Conservation (phyloP, 2,329 filamentous ascomycete genomes). For the Microdochium trichocladiopsis region DNA sequence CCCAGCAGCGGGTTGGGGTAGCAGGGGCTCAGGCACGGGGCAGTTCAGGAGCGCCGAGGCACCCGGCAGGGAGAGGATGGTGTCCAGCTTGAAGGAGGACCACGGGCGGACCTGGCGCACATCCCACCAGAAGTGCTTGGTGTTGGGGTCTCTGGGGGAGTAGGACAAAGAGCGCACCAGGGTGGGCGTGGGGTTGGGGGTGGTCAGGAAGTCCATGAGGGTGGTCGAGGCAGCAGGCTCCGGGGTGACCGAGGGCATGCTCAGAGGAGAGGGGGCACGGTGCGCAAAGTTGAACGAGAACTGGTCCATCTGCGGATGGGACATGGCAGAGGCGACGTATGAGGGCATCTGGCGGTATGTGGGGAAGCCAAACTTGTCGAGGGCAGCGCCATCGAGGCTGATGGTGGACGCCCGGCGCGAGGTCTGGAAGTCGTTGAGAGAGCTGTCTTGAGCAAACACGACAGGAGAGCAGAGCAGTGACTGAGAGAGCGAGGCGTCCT, state of each 20-base stretch:
- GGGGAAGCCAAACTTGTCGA: constrained; percentile 73
- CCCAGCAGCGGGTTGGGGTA: constrained; percentile 50
- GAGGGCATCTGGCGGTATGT: constrained; percentile 71
- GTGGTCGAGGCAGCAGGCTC: constrained; percentile 55
- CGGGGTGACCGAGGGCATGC: constrained; percentile 29
- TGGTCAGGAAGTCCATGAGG: constrained; percentile 70
- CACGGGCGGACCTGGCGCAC: constrained; percentile 80
- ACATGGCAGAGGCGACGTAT: constrained; percentile 30
- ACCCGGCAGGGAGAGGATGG: constrained; percentile 66
- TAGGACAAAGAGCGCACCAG: constrained; percentile 75
- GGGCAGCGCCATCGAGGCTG: constrained; percentile 57
- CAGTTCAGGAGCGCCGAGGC: constrained; percentile 68
- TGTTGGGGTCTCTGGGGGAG: constrained; percentile 56
- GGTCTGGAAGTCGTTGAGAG: constrained; percentile 33
- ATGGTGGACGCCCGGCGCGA: constrained; percentile 58
- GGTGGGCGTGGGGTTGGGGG: constrained; percentile 72
- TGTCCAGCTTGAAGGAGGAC: constrained; percentile 68
- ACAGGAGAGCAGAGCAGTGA: constrained; percentile 64
- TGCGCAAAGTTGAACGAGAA: constrained; percentile 41
- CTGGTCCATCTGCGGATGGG: constrained; percentile 26
- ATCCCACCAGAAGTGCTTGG: constrained; percentile 94
- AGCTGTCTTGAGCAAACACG: constrained; percentile 42
- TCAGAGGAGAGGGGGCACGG: constrained; percentile 32
- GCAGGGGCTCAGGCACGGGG: constrained; percentile 53
- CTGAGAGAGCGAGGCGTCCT: constrained; percentile 24